Percentiles rank a stretch among this genome's conserved stretches.
These are phyloP conservation scores for Ophidiomyces ophidiicola DNA, from an alignment of 2,329 filamentous ascomycete genomes.

Conservation along the genomic window DNA sequence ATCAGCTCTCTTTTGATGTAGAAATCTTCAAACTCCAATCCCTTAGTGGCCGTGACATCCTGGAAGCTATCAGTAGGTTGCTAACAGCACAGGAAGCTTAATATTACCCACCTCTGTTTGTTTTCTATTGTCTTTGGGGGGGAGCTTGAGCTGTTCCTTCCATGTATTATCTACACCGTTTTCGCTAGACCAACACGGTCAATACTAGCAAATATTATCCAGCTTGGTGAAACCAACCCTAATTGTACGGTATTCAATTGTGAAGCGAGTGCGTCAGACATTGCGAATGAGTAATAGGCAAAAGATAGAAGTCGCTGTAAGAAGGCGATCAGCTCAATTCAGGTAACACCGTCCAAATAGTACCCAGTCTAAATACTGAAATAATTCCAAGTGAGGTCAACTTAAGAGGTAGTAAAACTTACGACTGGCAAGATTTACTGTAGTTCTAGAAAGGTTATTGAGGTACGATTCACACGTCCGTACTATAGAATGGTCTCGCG, in stretches of 20 bases:
- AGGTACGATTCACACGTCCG: too few relatives aligned
- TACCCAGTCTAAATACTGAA: too few relatives aligned
- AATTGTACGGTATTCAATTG: conserved; percentile 36
- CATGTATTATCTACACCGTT: conserved; percentile 30
- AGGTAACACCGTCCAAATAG: too few relatives aligned
- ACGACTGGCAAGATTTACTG: too few relatives aligned
- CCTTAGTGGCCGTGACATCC: conserved; percentile 98
- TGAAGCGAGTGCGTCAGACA: conserved; percentile 35
- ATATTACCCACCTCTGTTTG: conserved; percentile 37
- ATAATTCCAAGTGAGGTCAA: too few relatives aligned
- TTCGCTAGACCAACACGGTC: conserved; percentile 23
- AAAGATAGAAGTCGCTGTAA: too few relatives aligned
- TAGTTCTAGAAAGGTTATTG: too few relatives aligned
- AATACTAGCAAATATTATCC: neutral
- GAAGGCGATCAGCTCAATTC: too few relatives aligned
- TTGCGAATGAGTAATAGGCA: too few relatives aligned
- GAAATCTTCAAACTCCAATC: conserved; percentile 95
- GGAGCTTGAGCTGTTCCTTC: conserved; percentile 36
- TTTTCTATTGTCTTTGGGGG: conserved; percentile 37
- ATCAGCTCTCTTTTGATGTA: conserved; percentile 86
- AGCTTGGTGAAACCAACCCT: conserved; percentile 23
- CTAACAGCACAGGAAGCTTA: conserved; percentile 9
- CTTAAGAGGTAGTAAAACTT: too few relatives aligned
- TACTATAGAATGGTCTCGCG: too few relatives aligned
- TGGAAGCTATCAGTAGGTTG: conserved; percentile 30